Conservation (phyloP, 2,329 filamentous ascomycete species). For the Apiospora marii region DNA sequence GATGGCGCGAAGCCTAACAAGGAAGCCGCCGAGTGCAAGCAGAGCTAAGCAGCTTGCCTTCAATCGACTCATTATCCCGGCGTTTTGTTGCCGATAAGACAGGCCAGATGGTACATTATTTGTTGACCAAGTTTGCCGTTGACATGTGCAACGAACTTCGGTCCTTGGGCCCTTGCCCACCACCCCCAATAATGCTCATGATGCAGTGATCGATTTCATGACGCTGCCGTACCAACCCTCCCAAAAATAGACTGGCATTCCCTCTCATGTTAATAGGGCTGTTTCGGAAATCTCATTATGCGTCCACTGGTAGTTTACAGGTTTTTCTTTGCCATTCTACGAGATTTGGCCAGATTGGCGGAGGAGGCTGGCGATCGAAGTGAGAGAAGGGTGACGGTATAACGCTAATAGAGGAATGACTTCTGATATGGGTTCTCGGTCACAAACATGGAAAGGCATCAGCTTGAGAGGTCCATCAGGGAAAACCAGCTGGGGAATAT, state of each 20-base stretch:
- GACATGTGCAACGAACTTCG: conserved; percentile 1
- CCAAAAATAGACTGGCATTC: conserved; percentile 44
- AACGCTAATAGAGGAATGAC: conserved; percentile 20
- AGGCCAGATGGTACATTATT: conserved; percentile 7
- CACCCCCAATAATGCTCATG: conserved; percentile 32
- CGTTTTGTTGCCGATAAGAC: conserved; percentile 18
- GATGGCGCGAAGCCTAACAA: conserved; percentile 91
- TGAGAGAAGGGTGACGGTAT: conserved; percentile 18
- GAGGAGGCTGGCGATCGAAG: conserved; percentile 6
- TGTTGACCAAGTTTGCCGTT: conserved; percentile 8
- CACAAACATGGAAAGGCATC: conserved; percentile 21
- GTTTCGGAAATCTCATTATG: conserved; percentile 43
- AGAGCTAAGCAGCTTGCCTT: conserved; percentile 69
- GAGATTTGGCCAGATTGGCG: conserved; percentile 17
- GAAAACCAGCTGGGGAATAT: conserved; percentile 2
- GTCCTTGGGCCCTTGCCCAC: conserved; percentile 32
- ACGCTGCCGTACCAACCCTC: conserved; percentile 32
- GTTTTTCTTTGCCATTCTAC: conserved; percentile 31
- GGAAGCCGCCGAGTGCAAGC: conserved; percentile 95
- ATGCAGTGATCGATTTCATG: conserved; percentile 38
- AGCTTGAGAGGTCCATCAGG: neutral
- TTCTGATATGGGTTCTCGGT: conserved; percentile 20
- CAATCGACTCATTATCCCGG: conserved; percentile 17
- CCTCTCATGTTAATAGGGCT: conserved; percentile 40
- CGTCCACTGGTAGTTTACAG: conserved; percentile 45